A percentile compares a stretch with the other conserved stretches of the same genome.
Conservation (phyloP, 192 early-diverging fungal species). For the Coemansia sp. region DNA sequence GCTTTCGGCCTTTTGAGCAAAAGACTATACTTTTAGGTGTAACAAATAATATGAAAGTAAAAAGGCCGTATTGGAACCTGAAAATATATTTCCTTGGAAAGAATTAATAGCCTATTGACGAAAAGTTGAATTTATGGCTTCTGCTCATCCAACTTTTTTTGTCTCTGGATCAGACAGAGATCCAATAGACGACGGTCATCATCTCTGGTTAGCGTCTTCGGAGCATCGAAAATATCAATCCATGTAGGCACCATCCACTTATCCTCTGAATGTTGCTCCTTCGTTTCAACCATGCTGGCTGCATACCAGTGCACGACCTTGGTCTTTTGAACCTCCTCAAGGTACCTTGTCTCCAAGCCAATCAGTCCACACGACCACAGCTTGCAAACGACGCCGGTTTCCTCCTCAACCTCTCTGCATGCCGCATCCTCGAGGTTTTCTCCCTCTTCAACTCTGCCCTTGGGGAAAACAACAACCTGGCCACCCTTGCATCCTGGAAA, state of each 20-base stretch:
- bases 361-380: constrained; percentile 20
- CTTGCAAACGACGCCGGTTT: constrained; percentile 32
- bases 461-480: constrained; percentile 27
- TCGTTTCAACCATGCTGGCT: constrained; percentile 15
- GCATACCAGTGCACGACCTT: constrained; percentile 51
- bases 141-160: not conserved
- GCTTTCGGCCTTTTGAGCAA: not conserved
- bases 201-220: constrained; percentile 13
- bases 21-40: not conserved
- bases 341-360: constrained; percentile 30
- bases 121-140: not conserved
- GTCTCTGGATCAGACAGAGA: not conserved
- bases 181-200: constrained; percentile 18
- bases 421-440: constrained; percentile 30
- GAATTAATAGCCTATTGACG: not conserved
- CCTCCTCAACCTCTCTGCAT: constrained; percentile 37
- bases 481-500: constrained; percentile 1
- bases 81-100: not conserved
- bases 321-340: constrained; percentile 8
- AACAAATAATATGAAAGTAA: not conserved
- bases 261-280: constrained; percentile 25
- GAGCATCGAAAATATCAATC: constrained; percentile 17
- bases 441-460: constrained; percentile 32
- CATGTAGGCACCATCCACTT: constrained; percentile 22
- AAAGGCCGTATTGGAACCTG: not conserved